A percentile compares a stretch with the other conserved stretches of the same genome.
These are phyloP conservation scores for Sanghuangporus baumii DNA, from an alignment of 1,284 basidiomycete species.

Conservation along the genomic window DNA sequence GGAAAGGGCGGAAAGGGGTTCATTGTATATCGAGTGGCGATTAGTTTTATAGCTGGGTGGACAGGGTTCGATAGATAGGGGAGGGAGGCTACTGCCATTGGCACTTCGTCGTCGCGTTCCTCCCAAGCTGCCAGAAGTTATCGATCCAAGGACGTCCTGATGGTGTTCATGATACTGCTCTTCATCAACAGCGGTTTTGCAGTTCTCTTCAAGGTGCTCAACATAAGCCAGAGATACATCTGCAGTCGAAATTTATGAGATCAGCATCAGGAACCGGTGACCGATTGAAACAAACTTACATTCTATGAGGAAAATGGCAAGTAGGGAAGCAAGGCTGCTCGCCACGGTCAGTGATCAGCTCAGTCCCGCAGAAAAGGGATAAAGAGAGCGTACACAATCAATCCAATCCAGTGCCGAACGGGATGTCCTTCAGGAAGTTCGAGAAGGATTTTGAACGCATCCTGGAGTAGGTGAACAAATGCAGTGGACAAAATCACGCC, in stretches of 20 bases:
- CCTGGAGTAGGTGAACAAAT: slow-evolving; percentile 72
- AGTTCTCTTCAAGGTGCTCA: slow-evolving; percentile 38
- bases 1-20: background rate
- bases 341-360: background rate
- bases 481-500: slow-evolving; percentile 76
- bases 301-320: slow-evolving; percentile 71
- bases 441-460: slow-evolving; percentile 59
- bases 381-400: slow-evolving; percentile 55
- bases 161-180: slow-evolving; percentile 15
- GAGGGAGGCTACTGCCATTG: background rate
- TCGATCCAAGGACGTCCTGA: background rate
- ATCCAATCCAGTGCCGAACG: slow-evolving; percentile 52
- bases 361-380: background rate
- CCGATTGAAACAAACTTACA: slow-evolving; percentile 39
- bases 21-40: background rate
- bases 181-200: slow-evolving; percentile 11
- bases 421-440: slow-evolving; percentile 36
- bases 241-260: slow-evolving; percentile 42
- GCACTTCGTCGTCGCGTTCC: background rate
- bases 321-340: slow-evolving; percentile 51
- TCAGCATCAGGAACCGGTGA: background rate
- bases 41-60: background rate
- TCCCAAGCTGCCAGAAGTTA: background rate
- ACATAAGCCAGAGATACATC: slow-evolving; percentile 60
- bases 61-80: background rate